Evolutionary conservation across 331 rosid species (phyloP).

Genomic region (Spiraea crenata): DNA sequence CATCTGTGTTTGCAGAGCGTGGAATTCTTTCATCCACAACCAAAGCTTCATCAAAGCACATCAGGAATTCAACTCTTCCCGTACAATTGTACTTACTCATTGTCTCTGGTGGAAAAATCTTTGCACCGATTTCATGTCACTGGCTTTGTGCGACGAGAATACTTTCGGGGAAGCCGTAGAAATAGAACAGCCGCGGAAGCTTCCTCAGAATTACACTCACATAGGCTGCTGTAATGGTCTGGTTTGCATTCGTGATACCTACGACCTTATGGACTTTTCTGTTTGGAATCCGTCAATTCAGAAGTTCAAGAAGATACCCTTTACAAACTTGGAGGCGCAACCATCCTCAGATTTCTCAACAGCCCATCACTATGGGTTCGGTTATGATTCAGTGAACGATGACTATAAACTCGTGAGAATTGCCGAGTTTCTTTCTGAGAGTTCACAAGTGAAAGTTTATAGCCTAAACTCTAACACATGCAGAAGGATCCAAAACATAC

Average conservation of each 20-base stretch:
- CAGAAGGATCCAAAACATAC: neutral
- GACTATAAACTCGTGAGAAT: neutral
- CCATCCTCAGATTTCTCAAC: no score
- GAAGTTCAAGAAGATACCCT: neutral
- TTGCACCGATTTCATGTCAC: no score
- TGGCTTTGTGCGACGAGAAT: no score
- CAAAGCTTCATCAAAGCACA: no score
- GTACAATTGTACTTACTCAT: no score
- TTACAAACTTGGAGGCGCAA: neutral
- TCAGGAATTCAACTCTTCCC: no score
- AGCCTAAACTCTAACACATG: neutral
- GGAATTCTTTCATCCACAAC: no score
- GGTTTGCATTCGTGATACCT: neutral
- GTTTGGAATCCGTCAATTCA: conserved; percentile 2
- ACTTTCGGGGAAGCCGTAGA: neutral
- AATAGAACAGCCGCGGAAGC: neutral
- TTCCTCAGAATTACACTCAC: no score
- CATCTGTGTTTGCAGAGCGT: no score
- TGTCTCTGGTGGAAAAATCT: no score
- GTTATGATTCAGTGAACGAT: no score
- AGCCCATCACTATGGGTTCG: neutral
- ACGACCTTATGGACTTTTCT: neutral
- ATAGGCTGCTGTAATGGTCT: neutral
- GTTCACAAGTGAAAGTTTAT: neutral
- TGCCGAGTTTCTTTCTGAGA: neutral